Percentiles rank a stretch among this genome's conserved stretches.
These are phyloP conservation scores for Apiotrichum domesticum DNA, from an alignment of 1,284 basidiomycete genomes.

Conservation along the genomic window DNA sequence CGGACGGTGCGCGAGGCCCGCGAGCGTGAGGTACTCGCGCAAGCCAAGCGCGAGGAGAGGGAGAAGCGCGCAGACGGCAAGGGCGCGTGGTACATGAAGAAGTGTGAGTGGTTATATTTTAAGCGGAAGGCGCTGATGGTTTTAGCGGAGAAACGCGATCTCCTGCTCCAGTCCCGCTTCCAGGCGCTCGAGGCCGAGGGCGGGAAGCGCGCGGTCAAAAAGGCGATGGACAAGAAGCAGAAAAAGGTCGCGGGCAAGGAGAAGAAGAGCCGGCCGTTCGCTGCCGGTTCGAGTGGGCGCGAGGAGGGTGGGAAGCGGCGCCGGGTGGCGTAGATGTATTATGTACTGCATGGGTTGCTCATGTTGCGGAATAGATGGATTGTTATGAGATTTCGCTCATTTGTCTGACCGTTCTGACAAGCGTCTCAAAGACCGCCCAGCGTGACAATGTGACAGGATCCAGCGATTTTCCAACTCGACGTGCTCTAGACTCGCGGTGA, in stretches of 20 bases:
- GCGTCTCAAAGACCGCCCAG: background rate
- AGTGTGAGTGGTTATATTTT: constrained; percentile 51
- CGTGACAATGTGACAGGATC: too few relatives aligned
- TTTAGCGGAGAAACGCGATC: constrained; percentile 67
- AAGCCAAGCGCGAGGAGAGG: constrained; percentile 61
- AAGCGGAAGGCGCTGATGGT: background rate
- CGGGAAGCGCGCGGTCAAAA: constrained; percentile 73
- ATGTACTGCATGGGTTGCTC: too few relatives aligned
- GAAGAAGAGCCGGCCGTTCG: constrained; percentile 72
- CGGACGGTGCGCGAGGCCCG: constrained; percentile 63
- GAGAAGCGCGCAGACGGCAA: constrained; percentile 72
- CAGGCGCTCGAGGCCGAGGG: constrained; percentile 67
- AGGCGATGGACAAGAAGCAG: constrained; percentile 79
- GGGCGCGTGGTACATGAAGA: constrained; percentile 79
- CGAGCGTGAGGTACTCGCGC: constrained; percentile 60
- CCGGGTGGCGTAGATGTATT: constrained; percentile 7
- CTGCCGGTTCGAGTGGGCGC: constrained; percentile 26
- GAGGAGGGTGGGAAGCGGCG: constrained; percentile 16
- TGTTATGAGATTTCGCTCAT: too few relatives aligned
- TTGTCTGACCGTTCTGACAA: too few relatives aligned
- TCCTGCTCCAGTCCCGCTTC: constrained; percentile 67
- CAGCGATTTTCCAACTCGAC: too few relatives aligned
- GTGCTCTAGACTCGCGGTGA: too few relatives aligned
- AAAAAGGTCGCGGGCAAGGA: constrained; percentile 83
- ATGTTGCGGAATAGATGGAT: too few relatives aligned